Percentiles rank a stretch among this genome's conserved stretches.
These are phyloP conservation scores for Eucalyptus rudis DNA, from an alignment of 345 rosid genomes.

Conservation along the genomic window DNA sequence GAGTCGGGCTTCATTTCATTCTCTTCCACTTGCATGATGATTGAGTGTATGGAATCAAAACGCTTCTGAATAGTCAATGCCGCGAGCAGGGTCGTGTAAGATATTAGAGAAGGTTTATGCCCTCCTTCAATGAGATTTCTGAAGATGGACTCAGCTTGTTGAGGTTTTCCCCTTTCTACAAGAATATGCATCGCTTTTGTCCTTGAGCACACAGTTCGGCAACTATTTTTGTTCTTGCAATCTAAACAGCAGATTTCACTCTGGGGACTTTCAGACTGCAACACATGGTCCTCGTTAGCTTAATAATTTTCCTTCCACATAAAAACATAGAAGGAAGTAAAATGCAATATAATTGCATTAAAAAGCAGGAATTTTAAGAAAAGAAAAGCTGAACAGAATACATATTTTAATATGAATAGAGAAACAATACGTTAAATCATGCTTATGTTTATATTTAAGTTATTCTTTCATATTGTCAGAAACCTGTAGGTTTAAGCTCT, in stretches of 20 bases:
- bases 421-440: not conserved
- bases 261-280: not conserved
- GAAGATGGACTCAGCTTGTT: conserved; percentile 57
- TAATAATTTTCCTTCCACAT: not conserved
- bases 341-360: not conserved
- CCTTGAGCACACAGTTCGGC: conserved; percentile 56
- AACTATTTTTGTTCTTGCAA: conserved; percentile 12
- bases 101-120: conserved; percentile 70
- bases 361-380: not conserved
- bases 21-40: conserved; percentile 54
- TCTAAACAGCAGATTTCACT: not conserved
- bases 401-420: not conserved
- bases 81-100: conserved; percentile 67
- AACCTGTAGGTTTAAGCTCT: not conserved
- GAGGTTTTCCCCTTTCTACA: conserved; percentile 57
- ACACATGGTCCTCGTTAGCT: not conserved
- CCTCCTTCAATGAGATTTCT: conserved; percentile 52
- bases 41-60: conserved; percentile 41
- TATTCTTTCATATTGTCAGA: not conserved
- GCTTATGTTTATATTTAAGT: not conserved
- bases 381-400: not conserved
- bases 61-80: conserved; percentile 57
- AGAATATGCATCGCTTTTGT: conserved; percentile 65
- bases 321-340: not conserved
- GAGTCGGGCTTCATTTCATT: conserved; percentile 68